These are phyloP conservation scores for Colletotrichum sp. DNA, from an alignment of 2,329 filamentous ascomycete species.

Conservation along the genomic window DNA sequence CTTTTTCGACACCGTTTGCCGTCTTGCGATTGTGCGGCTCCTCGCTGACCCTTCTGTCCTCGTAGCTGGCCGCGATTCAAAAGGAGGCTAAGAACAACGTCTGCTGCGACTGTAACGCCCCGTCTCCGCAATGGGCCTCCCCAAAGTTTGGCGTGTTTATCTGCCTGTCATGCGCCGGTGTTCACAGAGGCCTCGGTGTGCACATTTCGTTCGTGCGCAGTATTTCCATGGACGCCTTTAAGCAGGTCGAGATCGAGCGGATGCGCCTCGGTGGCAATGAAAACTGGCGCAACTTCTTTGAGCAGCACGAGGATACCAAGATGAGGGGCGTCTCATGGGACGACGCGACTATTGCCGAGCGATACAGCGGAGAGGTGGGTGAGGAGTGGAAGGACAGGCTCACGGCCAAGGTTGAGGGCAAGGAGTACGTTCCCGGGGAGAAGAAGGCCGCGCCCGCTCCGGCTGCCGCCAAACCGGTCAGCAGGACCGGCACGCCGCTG, in stretches of 20 bases:
- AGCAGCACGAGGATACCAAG: constrained; percentile 70
- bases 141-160: constrained; percentile 99
- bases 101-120: constrained; percentile 95
- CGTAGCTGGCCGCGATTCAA: constrained; percentile 85
- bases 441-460: constrained; percentile 50
- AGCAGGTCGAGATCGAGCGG: constrained; percentile 86
- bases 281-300: constrained; percentile 86
- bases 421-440: constrained; percentile 80
- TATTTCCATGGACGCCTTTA: constrained; percentile 99
- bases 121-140: constrained; percentile 96
- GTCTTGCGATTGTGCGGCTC: background rate
- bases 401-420: constrained; percentile 84
- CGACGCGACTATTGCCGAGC: constrained; percentile 85
- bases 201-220: constrained; percentile 98
- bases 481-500: constrained; percentile 46
- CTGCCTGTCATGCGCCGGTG: constrained; percentile 93
- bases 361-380: constrained; percentile 87
- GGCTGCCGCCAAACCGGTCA: constrained; percentile 35
- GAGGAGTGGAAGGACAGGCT: constrained; percentile 96
- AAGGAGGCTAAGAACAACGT: constrained; percentile 87
- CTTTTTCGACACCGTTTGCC: background rate
- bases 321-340: constrained; percentile 78
- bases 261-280: constrained; percentile 94
- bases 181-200: constrained; percentile 92
- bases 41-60: constrained; percentile 11